These are phyloP conservation scores for Pestalotiopsis sp. DNA, from an alignment of 2,329 filamentous ascomycete species.

Conservation along the genomic window DNA sequence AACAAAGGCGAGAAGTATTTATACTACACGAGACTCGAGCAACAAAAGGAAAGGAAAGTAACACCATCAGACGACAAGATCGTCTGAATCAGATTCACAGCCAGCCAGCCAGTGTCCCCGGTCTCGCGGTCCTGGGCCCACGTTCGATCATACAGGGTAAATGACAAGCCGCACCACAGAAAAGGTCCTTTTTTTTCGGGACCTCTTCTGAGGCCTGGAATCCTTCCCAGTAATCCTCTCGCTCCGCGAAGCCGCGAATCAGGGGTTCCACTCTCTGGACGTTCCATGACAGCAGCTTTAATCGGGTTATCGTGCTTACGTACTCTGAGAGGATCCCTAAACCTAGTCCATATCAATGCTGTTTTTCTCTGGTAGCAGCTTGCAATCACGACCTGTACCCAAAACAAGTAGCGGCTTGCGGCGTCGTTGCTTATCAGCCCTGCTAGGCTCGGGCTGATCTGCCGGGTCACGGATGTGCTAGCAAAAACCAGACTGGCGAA, in stretches of 20 bases:
- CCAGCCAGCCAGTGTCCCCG: background rate
- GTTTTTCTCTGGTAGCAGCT: too few relatives aligned
- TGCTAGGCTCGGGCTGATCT: slow-evolving; percentile 1
- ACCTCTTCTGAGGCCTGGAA: background rate
- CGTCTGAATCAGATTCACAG: background rate
- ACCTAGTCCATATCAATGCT: too few relatives aligned
- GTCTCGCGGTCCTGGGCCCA: background rate
- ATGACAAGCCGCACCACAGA: slow-evolving; percentile 4
- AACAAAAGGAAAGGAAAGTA: background rate
- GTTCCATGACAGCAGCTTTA: background rate
- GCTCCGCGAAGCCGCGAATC: slow-evolving; percentile 2
- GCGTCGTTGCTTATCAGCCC: slow-evolving; percentile 3
- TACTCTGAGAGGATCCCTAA: too few relatives aligned
- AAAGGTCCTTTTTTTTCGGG: background rate
- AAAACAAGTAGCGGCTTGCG: background rate
- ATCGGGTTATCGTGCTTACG: background rate
- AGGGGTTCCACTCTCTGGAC: background rate
- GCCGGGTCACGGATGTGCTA: background rate
- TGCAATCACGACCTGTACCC: too few relatives aligned
- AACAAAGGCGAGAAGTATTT: background rate
- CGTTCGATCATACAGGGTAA: slow-evolving; percentile 1
- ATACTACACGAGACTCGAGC: background rate
- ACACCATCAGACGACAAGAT: background rate
- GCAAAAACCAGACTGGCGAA: background rate
- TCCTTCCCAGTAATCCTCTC: background rate